Conservation (phyloP, 768 basidiomycete species). For the Termitomyces sp. region DNA sequence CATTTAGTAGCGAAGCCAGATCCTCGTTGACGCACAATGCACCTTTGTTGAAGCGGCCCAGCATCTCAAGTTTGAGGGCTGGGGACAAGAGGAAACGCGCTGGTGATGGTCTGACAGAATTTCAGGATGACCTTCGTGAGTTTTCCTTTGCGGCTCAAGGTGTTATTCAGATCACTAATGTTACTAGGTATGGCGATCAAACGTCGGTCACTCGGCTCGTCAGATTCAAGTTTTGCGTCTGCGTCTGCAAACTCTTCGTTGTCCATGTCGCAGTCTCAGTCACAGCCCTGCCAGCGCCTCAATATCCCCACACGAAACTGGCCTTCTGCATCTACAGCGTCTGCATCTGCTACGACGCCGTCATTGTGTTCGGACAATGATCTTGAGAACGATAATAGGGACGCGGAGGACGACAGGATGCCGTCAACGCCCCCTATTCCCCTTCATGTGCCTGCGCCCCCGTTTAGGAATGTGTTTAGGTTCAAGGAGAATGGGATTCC, state of each 20-base stretch:
- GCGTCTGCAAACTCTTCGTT: slow-evolving; percentile 8
- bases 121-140: slow-evolving; percentile 31
- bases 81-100: slow-evolving; percentile 36
- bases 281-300: slow-evolving; percentile 15
- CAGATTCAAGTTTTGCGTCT: slow-evolving; percentile 23
- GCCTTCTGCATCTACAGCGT: slow-evolving; percentile 8
- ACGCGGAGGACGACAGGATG: slow-evolving; percentile 47
- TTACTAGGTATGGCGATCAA: slow-evolving; percentile 26
- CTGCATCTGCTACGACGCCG: slow-evolving; percentile 45
- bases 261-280: slow-evolving; percentile 14
- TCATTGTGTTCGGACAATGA: slow-evolving; percentile 75
- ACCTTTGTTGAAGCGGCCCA: neutral
- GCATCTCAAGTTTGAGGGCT: neutral
- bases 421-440: slow-evolving; percentile 53
- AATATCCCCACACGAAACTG: slow-evolving; percentile 8
- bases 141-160: neutral
- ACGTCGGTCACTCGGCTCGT: slow-evolving; percentile 31
- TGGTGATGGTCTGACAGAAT: slow-evolving; percentile 20
- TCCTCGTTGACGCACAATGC: neutral
- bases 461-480: slow-evolving; percentile 16
- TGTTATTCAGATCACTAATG: neutral
- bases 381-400: slow-evolving; percentile 41
- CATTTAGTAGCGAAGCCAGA: slow-evolving; percentile 3
- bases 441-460: slow-evolving; percentile 23
- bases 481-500: slow-evolving; percentile 17